Conservation (phyloP, 2,329 filamentous ascomycete genomes). For the Fusarium floridanum region DNA sequence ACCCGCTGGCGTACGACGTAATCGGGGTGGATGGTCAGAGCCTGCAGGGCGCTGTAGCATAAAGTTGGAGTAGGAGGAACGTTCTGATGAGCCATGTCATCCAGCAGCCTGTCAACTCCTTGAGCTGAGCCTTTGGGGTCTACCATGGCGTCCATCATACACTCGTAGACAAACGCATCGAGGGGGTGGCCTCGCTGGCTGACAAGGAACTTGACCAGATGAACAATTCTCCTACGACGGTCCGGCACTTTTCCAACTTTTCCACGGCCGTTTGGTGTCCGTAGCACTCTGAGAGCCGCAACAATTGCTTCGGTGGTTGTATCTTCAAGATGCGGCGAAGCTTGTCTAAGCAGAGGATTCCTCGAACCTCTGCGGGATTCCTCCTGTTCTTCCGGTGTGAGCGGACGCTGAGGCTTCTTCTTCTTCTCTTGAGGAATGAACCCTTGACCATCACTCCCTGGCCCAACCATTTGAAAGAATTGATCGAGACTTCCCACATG, state of each 20-base stretch:
- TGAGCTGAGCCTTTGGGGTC: constrained; percentile 75
- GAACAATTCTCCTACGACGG: constrained; percentile 48
- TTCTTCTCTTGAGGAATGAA: not conserved
- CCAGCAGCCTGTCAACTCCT: constrained; percentile 72
- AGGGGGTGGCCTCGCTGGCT: constrained; percentile 66
- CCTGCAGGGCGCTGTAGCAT: constrained; percentile 79
- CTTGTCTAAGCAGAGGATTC: constrained; percentile 19
- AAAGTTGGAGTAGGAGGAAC: constrained; percentile 74
- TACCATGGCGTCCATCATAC: constrained; percentile 79
- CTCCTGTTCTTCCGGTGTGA: not conserved
- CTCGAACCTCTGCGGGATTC: not conserved
- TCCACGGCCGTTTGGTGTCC: constrained; percentile 35
- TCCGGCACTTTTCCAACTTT: constrained; percentile 36
- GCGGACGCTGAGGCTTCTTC: too few relatives aligned
- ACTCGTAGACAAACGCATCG: constrained; percentile 75
- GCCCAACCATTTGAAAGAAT: constrained; percentile 16
- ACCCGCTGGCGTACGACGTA: constrained; percentile 80
- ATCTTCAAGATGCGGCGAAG: constrained; percentile 15
- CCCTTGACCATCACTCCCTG: not conserved
- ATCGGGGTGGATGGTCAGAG: constrained; percentile 86
- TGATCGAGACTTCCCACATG: not conserved
- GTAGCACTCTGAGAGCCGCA: constrained; percentile 46
- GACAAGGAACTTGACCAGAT: constrained; percentile 70
- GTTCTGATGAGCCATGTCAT: constrained; percentile 75
- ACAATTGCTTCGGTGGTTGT: constrained; percentile 40